These are phyloP conservation scores for Ophiostoma triangulosporum DNA, from an alignment of 2,329 filamentous ascomycete genomes.

Conservation along the genomic window DNA sequence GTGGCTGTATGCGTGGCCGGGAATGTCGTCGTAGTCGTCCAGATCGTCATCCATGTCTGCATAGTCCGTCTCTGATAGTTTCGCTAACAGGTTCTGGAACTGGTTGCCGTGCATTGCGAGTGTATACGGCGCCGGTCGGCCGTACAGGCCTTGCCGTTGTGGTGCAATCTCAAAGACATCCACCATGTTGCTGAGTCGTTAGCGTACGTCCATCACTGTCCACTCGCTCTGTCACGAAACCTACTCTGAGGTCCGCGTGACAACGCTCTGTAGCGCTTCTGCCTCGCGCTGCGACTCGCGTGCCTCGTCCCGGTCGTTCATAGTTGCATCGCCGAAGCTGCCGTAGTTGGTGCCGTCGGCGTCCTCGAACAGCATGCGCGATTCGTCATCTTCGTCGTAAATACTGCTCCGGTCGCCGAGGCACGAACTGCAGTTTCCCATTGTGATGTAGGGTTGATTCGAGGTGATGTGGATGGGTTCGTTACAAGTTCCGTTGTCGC, in stretches of 20 bases:
- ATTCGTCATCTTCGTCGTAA: constrained; percentile 46
- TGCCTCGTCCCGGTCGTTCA: constrained; percentile 43
- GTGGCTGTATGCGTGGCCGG: not conserved
- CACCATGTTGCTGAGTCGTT: constrained; percentile 43
- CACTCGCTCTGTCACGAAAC: not conserved
- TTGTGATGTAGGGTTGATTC: constrained; percentile 17
- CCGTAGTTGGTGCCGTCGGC: constrained; percentile 46
- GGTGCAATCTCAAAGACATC: constrained; percentile 54
- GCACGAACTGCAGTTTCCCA: constrained; percentile 51
- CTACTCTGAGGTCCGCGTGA: constrained; percentile 52
- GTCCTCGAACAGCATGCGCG: constrained; percentile 47
- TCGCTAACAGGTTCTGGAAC: constrained; percentile 49
- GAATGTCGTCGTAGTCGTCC: constrained; percentile 22
- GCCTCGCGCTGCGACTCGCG: constrained; percentile 50
- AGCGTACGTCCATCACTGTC: not conserved
- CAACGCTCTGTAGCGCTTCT: constrained; percentile 50
- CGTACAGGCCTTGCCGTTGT: constrained; percentile 28
- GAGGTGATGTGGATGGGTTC: not conserved
- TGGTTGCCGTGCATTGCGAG: constrained; percentile 43
- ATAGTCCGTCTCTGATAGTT: constrained; percentile 36
- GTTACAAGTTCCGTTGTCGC: too few species aligned
- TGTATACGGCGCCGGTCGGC: constrained; percentile 26
- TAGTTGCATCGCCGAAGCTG: constrained; percentile 44
- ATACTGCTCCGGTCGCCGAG: constrained; percentile 38
- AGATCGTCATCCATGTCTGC: constrained; percentile 31